phyloP scores from a whole-genome alignment of 1,139 yeast genomes.

The Arxiozyma telluris region DNA sequence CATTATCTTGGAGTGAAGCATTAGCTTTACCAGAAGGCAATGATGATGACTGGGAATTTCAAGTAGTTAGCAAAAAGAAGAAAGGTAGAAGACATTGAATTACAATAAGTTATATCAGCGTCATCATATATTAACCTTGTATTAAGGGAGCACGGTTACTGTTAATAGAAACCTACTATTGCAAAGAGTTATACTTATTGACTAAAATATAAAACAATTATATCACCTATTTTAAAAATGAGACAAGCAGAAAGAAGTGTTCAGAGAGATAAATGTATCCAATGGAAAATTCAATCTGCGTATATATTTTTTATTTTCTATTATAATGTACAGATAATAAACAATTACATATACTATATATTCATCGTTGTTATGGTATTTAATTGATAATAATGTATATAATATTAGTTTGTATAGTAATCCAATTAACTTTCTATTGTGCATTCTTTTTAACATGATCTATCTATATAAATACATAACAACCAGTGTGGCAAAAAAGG shows the following conservation, averaged over 20 bases:
- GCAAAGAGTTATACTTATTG: too few species aligned
- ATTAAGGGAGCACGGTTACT: too few species aligned
- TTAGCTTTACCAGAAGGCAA: constrained; percentile 44
- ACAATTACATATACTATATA: background rate
- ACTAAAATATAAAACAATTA: background rate
- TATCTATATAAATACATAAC: background rate
- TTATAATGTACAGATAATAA: background rate
- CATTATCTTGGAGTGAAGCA: constrained; percentile 61
- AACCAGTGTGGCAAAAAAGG: background rate
- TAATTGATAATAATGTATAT: background rate
- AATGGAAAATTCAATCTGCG: background rate
- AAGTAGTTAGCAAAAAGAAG: constrained; percentile 64
- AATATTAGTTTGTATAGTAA: background rate
- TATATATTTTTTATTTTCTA: background rate
- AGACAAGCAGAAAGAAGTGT: background rate
- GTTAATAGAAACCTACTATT: too few species aligned
- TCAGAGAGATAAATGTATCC: background rate
- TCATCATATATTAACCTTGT: too few species aligned
- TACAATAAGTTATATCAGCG: too few species aligned
- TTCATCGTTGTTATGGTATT: background rate
- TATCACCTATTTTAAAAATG: background rate
- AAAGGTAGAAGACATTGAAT: constrained; percentile 35
- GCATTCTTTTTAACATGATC: background rate
- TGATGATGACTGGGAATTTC: constrained; percentile 77
- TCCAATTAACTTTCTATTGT: background rate